Evolutionary conservation across 108 stramenopile species (phyloP).

Genomic region (Discostella pseudostelligera): DNA sequence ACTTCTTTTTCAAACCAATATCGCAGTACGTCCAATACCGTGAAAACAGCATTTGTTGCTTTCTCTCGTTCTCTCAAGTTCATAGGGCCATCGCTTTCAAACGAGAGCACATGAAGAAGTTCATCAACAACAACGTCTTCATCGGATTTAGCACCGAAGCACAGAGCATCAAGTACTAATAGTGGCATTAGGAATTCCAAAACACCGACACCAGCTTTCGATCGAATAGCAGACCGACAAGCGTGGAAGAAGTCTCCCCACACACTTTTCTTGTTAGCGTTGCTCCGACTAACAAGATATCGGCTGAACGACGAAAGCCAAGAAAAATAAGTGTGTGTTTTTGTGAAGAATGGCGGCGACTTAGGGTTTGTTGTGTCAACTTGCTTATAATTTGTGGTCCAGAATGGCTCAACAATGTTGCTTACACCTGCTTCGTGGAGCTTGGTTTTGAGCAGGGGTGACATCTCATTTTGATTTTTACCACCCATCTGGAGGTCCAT

Average conservation of each 20-base stretch:
- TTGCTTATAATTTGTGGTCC: conserved; percentile 69
- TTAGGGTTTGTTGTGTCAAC: conserved; percentile 41
- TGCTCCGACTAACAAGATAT: conserved; percentile 48
- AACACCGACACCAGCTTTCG: conserved; percentile 58
- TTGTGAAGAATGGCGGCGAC: conserved; percentile 71
- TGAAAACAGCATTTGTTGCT: conserved; percentile 67
- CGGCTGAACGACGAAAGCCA: conserved; percentile 73
- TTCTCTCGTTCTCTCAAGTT: conserved; percentile 52
- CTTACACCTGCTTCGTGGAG: conserved; percentile 64
- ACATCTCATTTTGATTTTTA: conserved; percentile 51
- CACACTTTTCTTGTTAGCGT: conserved; percentile 45
- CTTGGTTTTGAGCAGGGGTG: conserved; percentile 58
- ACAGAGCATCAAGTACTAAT: conserved; percentile 75
- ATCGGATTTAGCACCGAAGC: conserved; percentile 71
- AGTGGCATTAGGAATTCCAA: conserved; percentile 84
- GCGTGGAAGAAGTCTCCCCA: conserved; percentile 77
- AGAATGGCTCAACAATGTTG: conserved; percentile 81
- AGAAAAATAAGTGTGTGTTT: conserved; percentile 56
- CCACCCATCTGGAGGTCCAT: conserved; percentile 39
- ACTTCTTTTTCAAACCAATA: conserved; percentile 71
- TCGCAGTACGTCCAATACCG: conserved; percentile 60
- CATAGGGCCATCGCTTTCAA: conserved; percentile 29
- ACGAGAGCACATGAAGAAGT: conserved; percentile 50
- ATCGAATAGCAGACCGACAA: conserved; percentile 75
- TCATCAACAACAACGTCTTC: conserved; percentile 56